Base-by-base conservation (phyloP, 2,329 filamentous ascomycete species). In the Verticillium zaregamsianum region DNA sequence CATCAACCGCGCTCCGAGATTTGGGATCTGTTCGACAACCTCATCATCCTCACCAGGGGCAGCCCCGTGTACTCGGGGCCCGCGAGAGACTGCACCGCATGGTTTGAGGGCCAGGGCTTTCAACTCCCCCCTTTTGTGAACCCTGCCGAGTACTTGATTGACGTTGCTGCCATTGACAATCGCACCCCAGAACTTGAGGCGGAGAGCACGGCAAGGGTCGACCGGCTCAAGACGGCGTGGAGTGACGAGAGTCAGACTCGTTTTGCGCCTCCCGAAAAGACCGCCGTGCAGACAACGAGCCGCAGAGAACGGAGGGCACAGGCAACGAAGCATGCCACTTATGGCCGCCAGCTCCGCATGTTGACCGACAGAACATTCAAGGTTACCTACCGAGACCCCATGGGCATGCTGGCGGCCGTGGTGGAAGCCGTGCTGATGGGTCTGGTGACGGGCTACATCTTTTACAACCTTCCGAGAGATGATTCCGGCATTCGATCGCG, bases 1-100 rank as follows among this genome's bases (percentile, higher is more conserved):
- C 90, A 93, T 70, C 89, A 92, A 65, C 90, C 90, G 23, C 82
- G 90, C 23, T 92, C 89, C 0, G 90, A 93, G 71, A 93, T 93
- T 15, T 93, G 90, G 90, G 82, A 85, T 35, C 80, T 92, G 17
- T 91, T 93, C 68, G 90, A 93, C 71, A 86, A 87, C 62, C 79
- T 93, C 8, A 79, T 92, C 11, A 79, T 93, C 14, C 72, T 93
- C 3, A 87, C 89, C 2, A 83, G 81, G 66, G 90, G 90, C 0
- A 84, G 82, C 37, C 85, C 88, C 0, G 83, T 92, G 0, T 93
- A 89, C 68, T 88, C 87, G 25, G 90, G 90, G 0, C 75, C 78
- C 1, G 80, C 82, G 31, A 73, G 78, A 3, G 80, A 82, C 2
- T 89, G 86, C 57, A 71, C 91, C 4, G 74, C 82, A 0, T 89